Base-by-base conservation (phyloP, 2,329 filamentous ascomycete genomes). In the Nectriaceae sp. region DNA sequence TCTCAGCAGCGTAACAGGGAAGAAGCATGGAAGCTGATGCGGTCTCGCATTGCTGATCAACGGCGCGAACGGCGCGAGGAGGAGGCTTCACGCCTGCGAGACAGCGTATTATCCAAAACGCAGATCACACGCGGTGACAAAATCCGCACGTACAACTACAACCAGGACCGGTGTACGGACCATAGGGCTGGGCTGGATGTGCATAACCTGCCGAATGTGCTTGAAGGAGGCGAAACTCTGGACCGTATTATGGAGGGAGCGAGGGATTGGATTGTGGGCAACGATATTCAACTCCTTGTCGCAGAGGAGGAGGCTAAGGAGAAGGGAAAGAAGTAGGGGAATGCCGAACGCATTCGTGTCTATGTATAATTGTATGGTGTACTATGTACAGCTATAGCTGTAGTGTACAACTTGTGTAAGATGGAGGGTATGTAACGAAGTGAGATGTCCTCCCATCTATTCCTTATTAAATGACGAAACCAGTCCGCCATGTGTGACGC, bases 51-150 rank as follows among this genome's bases (percentile, higher is more conserved):
- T 18, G 94, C 92, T 2, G 88, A 94, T 70, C 78, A 82, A 61
- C 80, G 88, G 48, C 81, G 91, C 40, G 92, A 96, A 66, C 85
- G 87, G 55, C 82, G 90, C 24, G 93, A 99, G 69, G 89, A 90
- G 59, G 85, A 93, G 66, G 80, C 92, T 21, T 77, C 85, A 16
- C 79, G 77, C 19, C 68, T 97, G 69, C 78, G 92, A 46, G 82
- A 91, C 65, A 90, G 86, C 55, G 90, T 91, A 3, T 80, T 96
- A 54, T 85, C 89, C 29, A 82, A 85, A 57, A 85, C 91, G 47
- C 87, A 87, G 62, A 92, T 94, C 73, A 94, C 92, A 5, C 81
- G 94, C 36, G 90, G 90, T 40, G 91, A 97, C 73, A 99, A 99
- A 75, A 87, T 99, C 49, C 79, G 92, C 52, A 97, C 92, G 0